Base-by-base conservation (phyloP, 1,284 basidiomycete species). In the Thelephora terrestris region DNA sequence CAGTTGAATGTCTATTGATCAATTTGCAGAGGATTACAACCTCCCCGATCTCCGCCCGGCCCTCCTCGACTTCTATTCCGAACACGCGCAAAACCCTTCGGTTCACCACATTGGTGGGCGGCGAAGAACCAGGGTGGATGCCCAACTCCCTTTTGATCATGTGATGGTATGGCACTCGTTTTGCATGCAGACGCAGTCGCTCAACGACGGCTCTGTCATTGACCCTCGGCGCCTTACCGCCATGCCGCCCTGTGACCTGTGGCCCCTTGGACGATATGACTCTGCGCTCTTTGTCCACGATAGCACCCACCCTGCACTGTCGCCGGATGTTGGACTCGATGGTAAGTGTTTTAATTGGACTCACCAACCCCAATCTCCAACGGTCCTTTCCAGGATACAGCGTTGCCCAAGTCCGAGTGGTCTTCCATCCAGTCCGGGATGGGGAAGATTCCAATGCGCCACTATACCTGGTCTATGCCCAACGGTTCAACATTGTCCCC, bases 21-120 rank as follows among this genome's bases (percentile, higher is more conserved):
- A 5, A 5, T 7, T 21, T 14, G 37, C 37, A 5, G 21, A 39
- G 14, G 7, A 18, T 5, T 39, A 18, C 14, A 14, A 21, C 17
- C 37, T 39, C 6, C 37, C 37, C 21, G 37, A 39, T 14, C 21
- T 39, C 17, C 37, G 37, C 17, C 14, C 37, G 7, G 37, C 37
- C 5, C 37, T 39, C n/a, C 17, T 39, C 14, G 37, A 39, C 37
- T 39, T 18, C 37, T 7, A 5, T 27, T 10, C 5, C 21, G 5
- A 39, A 39, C 37, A 39, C n/a, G 6, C 7, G 5, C 17, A 14
- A 18, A 18, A 18, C n/a, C 37, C n/a, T 32, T 21, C 53, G 5
- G 44, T 65, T 18, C 57, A 62, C 18, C 46, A 58, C 1, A 54
- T 55, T 29, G 52, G 21, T 62, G 60, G 58, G 59, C 63, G n/a